These are phyloP conservation scores for Zygoascus bituminiphila DNA, from an alignment of 805 yeast species.

Conservation along the genomic window DNA sequence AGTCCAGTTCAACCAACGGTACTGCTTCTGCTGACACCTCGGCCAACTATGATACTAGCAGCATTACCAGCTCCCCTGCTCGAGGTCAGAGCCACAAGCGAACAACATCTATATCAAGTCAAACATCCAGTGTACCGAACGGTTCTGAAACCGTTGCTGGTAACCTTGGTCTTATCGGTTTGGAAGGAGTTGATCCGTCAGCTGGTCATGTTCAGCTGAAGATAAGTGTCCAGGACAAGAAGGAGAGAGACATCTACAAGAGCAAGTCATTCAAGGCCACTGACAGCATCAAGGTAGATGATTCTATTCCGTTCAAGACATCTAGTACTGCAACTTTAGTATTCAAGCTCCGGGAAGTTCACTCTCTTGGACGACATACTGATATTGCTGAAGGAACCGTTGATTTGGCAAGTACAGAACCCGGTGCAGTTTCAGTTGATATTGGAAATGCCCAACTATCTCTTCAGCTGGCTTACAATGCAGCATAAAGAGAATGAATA, in stretches of 20 bases:
- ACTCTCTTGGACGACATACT: conserved; percentile 61
- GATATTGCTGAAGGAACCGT: conserved; percentile 56
- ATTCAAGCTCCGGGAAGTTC: conserved; percentile 57
- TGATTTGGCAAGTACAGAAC: conserved; percentile 12
- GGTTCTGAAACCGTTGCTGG: conserved; percentile 15
- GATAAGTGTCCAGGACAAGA: conserved; percentile 29
- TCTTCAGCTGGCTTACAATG: neutral
- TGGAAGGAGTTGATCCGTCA: conserved; percentile 17
- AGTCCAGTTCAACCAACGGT: conserved; percentile 19
- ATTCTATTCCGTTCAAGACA: conserved; percentile 59
- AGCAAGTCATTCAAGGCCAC: conserved; percentile 51
- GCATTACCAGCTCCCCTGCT: conserved; percentile 4
- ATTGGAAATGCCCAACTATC: neutral
- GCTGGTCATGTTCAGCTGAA: conserved; percentile 38
- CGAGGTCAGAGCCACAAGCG: conserved; percentile 11
- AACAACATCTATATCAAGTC: conserved; percentile 13
- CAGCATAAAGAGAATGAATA: too few species aligned
- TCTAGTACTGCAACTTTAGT: conserved; percentile 50
- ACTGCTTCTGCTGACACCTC: conserved; percentile 31
- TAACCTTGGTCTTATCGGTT: conserved; percentile 19
- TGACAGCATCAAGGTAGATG: conserved; percentile 39
- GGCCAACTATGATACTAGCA: conserved; percentile 2
- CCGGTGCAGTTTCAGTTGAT: neutral
- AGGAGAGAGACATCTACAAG: conserved; percentile 52
- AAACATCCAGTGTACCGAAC: conserved; percentile 12